These are phyloP conservation scores for Nothopassalora personata DNA, from an alignment of 2,329 filamentous ascomycete species.

Conservation along the genomic window DNA sequence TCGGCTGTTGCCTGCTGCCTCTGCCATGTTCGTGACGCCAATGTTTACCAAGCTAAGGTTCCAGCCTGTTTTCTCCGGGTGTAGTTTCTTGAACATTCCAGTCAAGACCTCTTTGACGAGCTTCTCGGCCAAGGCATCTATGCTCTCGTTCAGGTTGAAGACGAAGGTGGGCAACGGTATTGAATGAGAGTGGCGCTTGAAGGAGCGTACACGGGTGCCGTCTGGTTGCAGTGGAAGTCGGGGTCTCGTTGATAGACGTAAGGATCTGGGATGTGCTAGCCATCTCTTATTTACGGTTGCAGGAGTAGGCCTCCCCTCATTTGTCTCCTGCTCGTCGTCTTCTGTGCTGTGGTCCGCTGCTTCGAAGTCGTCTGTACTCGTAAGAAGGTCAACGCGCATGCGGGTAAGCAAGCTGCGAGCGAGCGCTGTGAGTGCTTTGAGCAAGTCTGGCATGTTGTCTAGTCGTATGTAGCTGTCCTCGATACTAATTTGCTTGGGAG, in stretches of 20 bases:
- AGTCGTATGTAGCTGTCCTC: conserved; percentile 83
- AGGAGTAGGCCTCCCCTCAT: background rate
- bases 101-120: conserved; percentile 65
- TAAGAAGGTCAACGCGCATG: conserved; percentile 71
- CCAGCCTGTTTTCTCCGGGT: conserved; percentile 65
- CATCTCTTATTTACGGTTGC: conserved; percentile 46
- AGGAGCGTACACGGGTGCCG: conserved; percentile 52
- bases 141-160: conserved; percentile 56
- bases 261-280: conserved; percentile 73
- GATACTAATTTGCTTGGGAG: conserved; percentile 87
- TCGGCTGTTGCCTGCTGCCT: conserved; percentile 41
- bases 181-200: conserved; percentile 70
- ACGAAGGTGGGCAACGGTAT: conserved; percentile 66
- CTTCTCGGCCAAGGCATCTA: conserved; percentile 59
- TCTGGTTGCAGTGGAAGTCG: conserved; percentile 49
- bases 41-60: conserved; percentile 81
- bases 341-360: conserved; percentile 20
- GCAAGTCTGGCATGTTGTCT: conserved; percentile 58
- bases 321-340: conserved; percentile 18
- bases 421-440: conserved; percentile 63
- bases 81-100: conserved; percentile 68
- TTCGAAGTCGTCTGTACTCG: conserved; percentile 40
- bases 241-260: conserved; percentile 74
- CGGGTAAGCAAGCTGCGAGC: conserved; percentile 66
- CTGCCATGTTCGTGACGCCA: conserved; percentile 76